Conservation (phyloP, 129 eudicot species). For the Escallonia herrerae region DNA sequence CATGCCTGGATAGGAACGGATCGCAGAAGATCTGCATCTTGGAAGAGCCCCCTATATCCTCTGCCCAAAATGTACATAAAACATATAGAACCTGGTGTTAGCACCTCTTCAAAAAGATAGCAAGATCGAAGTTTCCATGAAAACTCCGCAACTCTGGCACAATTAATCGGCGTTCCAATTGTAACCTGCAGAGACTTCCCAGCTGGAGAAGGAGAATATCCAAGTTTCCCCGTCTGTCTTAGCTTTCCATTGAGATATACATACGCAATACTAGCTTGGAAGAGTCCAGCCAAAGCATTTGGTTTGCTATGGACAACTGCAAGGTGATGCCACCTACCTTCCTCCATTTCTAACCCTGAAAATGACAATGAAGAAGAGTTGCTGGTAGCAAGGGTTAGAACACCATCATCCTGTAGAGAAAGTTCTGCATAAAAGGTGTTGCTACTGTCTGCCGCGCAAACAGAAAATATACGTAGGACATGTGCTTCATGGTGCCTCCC, state of each 20-base stretch:
- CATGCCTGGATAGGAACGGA: conserved; percentile 95
- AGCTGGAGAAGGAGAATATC: conserved; percentile 88
- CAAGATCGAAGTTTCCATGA: conserved; percentile 90
- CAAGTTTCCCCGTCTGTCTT: conserved; percentile 86
- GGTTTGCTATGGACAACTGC: conserved; percentile 96
- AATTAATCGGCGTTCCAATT: conserved; percentile 73
- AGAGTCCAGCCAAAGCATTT: conserved; percentile 93
- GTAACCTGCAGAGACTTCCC: conserved; percentile 91
- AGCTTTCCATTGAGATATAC: conserved; percentile 89
- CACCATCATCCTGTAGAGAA: conserved; percentile 85
- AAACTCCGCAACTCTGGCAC: conserved; percentile 63
- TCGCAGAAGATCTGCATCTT: conserved; percentile 78
- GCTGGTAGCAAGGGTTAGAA: conserved; percentile 85
- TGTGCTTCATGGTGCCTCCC: conserved; percentile 38
- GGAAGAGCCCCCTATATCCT: conserved; percentile 96
- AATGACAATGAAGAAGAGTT: conserved; percentile 71
- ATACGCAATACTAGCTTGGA: conserved; percentile 90
- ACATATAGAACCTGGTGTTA: conserved; percentile 83
- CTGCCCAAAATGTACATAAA: conserved; percentile 94
- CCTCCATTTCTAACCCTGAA: conserved; percentile 80
- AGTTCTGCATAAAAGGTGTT: conserved; percentile 75
- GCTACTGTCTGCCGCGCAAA: conserved; percentile 57
- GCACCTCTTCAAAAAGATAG: conserved; percentile 90
- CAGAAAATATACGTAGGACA: conserved; percentile 75
- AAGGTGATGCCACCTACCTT: conserved; percentile 95